Evolutionary conservation across 768 basidiomycete species (phyloP).

Genomic region (Leucocoprinus leucothites): DNA sequence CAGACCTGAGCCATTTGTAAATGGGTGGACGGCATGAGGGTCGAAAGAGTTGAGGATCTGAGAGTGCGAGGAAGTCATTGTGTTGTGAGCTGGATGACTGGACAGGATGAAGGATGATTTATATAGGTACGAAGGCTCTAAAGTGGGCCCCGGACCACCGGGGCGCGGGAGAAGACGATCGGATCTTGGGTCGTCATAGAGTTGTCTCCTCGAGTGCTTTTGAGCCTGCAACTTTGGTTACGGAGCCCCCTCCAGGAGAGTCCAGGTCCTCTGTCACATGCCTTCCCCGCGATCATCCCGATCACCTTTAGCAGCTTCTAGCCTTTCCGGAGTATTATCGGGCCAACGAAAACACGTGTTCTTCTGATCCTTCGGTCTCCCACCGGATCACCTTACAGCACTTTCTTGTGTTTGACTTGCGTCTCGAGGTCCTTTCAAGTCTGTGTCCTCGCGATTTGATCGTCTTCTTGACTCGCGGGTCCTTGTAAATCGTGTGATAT

Average conservation of each 20-base stretch:
- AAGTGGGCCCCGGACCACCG: conserved; percentile 1
- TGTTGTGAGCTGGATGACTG: conserved; percentile 9
- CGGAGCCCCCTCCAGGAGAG: background rate
- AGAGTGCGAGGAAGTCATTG: conserved; percentile 21
- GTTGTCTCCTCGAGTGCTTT: background rate
- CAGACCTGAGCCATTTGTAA: conserved; percentile 45
- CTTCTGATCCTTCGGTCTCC: background rate
- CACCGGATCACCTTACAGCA: conserved; percentile 1
- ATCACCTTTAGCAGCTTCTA: conserved; percentile 4
- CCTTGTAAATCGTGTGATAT: background rate
- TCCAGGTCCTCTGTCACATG: conserved; percentile 7
- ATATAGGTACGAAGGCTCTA: too few relatives aligned
- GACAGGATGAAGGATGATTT: background rate
- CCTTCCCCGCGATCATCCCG: conserved; percentile 2
- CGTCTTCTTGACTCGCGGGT: background rate
- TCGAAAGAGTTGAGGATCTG: conserved; percentile 45
- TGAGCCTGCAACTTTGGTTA: background rate
- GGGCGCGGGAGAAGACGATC: conserved; percentile 2
- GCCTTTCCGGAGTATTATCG: conserved; percentile 8
- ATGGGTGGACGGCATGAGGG: conserved; percentile 57
- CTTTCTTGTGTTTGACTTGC: too few relatives aligned
- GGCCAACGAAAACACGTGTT: conserved; percentile 4
- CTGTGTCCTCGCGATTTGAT: background rate
- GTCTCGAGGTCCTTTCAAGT: too few relatives aligned
- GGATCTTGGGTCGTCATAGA: conserved; percentile 11